phyloP scores from a whole-genome alignment of 108 stramenopile species.

The Cyclotella atomus region DNA sequence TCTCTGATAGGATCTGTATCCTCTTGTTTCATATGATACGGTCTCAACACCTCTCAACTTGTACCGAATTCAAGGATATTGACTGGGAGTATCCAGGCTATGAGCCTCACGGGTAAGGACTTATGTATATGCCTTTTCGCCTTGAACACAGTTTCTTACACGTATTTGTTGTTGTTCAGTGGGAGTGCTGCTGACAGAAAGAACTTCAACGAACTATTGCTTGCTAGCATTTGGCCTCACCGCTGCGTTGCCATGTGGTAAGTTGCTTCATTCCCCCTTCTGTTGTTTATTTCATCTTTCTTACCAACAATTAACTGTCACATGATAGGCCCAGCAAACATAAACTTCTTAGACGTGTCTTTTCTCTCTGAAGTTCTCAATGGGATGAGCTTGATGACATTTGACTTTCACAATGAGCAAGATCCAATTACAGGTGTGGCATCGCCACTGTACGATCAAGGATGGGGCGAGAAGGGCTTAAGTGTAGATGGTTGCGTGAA shows the following conservation, averaged over 20 bases:
- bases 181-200: slow-evolving; percentile 19
- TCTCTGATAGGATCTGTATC: background rate
- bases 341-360: slow-evolving; percentile 26
- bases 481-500: slow-evolving; percentile 51
- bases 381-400: slow-evolving; percentile 38
- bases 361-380: slow-evolving; percentile 28
- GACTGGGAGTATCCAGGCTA: slow-evolving; percentile 40
- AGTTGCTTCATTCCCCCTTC: no score
- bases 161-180: background rate
- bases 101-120: slow-evolving; percentile 24
- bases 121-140: background rate
- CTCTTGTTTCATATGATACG: no score
- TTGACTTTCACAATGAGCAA: slow-evolving; percentile 37
- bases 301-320: slow-evolving; percentile 26
- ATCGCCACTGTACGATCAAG: slow-evolving; percentile 44
- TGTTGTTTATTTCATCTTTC: background rate
- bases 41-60: no score
- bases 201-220: slow-evolving; percentile 31
- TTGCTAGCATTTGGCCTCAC: slow-evolving; percentile 19
- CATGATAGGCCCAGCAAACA: slow-evolving; percentile 28
- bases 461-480: slow-evolving; percentile 32
- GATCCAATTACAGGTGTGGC: slow-evolving; percentile 26
- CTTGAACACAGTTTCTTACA: background rate
- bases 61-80: no score
- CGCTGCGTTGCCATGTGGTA: slow-evolving; percentile 5